Base-by-base conservation (phyloP, 2,329 filamentous ascomycete species). In the Keithomyces neogunnii region DNA sequence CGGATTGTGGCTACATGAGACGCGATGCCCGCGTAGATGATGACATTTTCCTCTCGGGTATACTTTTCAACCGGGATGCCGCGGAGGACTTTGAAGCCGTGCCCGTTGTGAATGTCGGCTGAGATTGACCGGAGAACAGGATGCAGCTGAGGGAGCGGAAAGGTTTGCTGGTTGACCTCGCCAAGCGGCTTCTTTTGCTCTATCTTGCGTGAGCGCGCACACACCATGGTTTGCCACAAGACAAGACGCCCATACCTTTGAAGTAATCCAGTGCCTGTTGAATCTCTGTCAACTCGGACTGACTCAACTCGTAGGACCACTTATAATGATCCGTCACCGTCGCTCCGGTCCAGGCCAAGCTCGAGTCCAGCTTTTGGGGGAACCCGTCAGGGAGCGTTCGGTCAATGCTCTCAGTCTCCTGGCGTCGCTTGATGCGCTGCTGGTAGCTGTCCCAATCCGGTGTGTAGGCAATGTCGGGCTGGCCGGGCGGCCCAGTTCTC, bases 71-170 rank as follows among this genome's bases (percentile, higher is more conserved):
- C 74, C 1, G 73, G 71, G 1, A 85, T 60, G 5, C 82, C 82
- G 2, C 80, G 75, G 13, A 86, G 61, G 2, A 84, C 79, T 46
- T 78, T 78, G 67, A 85, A 84, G 2, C 82, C 82, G 47, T 76
- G 73, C 2, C 81, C 80, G 31, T 68, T 63, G 60, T 84, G 79
- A 1, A 85, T 62, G 52, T 82, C 78, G 8, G 67, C 58, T 0
- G 79, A 81, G 8, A 83, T 62, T 0, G 65, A 63, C 3, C 79
- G 74, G 2, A 85, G 69, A 9, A 69, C 69, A 0, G 62, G 47
- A 53, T 77, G 75, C 0, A 84, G 66, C 0, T 60, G 72, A 0
- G 77, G 76, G 0, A 85, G 64, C 0, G 80, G 78, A 42, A 85
- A 85, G 0, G 73, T 82, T 3, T 72, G 68, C 51, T 71, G 67